Percentiles rank a stretch among this genome's conserved stretches.
Evolutionary conservation across 2,329 filamentous ascomycete genomes (phyloP).

Genomic region (Trichoderma polysporum): DNA sequence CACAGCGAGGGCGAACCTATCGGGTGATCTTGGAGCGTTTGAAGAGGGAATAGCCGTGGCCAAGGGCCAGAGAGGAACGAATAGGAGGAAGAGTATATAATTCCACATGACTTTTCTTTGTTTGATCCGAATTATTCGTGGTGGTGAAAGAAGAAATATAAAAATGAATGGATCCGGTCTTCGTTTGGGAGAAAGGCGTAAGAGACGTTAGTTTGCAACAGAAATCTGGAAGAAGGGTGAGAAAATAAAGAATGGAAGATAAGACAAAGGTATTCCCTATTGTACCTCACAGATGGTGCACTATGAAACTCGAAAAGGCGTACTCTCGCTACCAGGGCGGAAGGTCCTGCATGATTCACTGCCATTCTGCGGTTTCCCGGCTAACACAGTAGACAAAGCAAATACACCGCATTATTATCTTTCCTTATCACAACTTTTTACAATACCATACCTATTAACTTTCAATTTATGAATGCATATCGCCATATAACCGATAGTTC

Average conservation of each 20-base stretch:
- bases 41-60: neutral
- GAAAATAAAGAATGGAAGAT: neutral
- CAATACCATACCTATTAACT: neutral
- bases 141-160: neutral
- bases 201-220: neutral
- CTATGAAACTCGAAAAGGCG: neutral
- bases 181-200: neutral
- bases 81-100: neutral
- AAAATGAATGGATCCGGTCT: neutral
- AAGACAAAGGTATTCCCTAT: neutral
- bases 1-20: conserved; percentile 33
- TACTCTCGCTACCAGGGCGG: neutral
- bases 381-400: neutral
- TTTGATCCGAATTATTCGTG: neutral
- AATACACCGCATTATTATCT: neutral
- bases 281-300: neutral
- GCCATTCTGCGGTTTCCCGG: conserved; percentile 8
- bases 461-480: neutral
- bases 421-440: neutral
- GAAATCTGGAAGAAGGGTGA: neutral
- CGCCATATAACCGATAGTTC: neutral
- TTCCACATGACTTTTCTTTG: conserved; percentile 4
- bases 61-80: neutral
- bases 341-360: conserved; percentile 4
- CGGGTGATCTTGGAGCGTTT: neutral